Conservation (phyloP, 352 stramenopile species). For the Halophytophthora polymorphica region DNA sequence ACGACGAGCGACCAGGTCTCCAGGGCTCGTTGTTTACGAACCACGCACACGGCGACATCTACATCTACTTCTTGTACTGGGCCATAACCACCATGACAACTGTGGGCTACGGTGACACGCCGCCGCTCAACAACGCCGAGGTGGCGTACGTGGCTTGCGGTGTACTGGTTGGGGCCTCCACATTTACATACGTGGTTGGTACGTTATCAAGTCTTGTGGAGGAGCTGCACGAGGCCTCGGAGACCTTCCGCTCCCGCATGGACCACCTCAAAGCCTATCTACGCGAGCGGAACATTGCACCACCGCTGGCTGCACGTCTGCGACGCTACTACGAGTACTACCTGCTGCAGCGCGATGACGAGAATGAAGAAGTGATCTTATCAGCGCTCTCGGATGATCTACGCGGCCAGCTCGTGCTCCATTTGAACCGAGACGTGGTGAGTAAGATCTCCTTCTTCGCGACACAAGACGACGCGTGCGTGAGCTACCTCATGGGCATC, state of each 20-base stretch:
- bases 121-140: slow-evolving; percentile 53
- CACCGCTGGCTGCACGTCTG: slow-evolving; percentile 46
- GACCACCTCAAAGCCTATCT: slow-evolving; percentile 79
- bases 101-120: slow-evolving; percentile 68
- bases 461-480: slow-evolving; percentile 71
- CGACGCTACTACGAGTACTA: slow-evolving; percentile 84
- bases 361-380: slow-evolving; percentile 73
- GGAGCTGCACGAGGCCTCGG: slow-evolving; percentile 48
- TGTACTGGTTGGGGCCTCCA: slow-evolving; percentile 59
- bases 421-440: slow-evolving; percentile 79
- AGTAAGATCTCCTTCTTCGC: slow-evolving; percentile 83
- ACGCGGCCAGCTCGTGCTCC: slow-evolving; percentile 66
- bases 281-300: slow-evolving; percentile 56
- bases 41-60: slow-evolving; percentile 41
- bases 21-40: slow-evolving; percentile 15
- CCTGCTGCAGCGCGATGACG: slow-evolving; percentile 63
- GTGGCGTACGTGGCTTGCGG: slow-evolving; percentile 51
- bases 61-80: slow-evolving; percentile 78
- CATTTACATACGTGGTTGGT: slow-evolving; percentile 77
- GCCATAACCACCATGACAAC: slow-evolving; percentile 79
- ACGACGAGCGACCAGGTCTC: slow-evolving; percentile 7
- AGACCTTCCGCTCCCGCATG: slow-evolving; percentile 59
- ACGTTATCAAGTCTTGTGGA: slow-evolving; percentile 77
- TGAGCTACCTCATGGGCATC: slow-evolving; percentile 84
- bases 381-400: slow-evolving; percentile 68